Evolutionary conservation across 23 red algal species (phyloP), one percentile per base, ranked within the genome.

Genomic region (Cyanidioschyzon merolae): DNA sequence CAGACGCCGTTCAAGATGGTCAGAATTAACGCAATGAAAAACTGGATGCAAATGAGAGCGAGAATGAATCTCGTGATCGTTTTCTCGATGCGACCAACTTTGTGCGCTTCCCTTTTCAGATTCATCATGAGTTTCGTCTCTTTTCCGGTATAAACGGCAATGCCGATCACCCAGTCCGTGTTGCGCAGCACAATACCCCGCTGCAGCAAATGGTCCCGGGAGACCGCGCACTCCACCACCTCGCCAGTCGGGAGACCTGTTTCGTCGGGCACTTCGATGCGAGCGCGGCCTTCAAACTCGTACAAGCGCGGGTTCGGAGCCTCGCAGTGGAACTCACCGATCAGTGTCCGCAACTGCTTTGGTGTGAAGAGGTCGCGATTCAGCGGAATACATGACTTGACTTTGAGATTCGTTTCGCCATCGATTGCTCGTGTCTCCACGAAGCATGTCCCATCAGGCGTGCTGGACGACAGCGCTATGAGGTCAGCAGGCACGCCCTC

Each of bases 91-190:
- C 84, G 77, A 17, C 83, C 86, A 51, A 87, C 83, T 58, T 96
- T 96, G 31, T 74, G 45, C 24, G 84, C 79, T 27, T 79, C 57
- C 18, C 86, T 58, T 39, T 88, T 90, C 79, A 87, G 71, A 39
- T 96, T 90, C 77, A 88, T 87, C 82, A 96, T 85, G 37, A 96
- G 87, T 58, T 96, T 96, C 0, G 92, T 96, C 39, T 96, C 87
- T 29, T 74, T 79, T 21, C 92, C 92, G 1, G 92, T 90, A 50
- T 87, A 84, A 18, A 90, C 78, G 0, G 90, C 87, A 39, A 96
- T 68, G 38, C 87, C 92, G 74, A 87, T 75, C 41, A 96, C 84
- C 83, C 84, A 96, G 25, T 90, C 84, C 0, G 92, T 90, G 59
- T 96, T 90, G 36, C 88, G 76, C 29, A 96, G 68, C 29, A 82